A percentile compares a stretch with the other conserved stretches of the same genome.
These are phyloP conservation scores for Periconia digitata DNA, from an alignment of 2,329 filamentous ascomycete species.

Conservation along the genomic window DNA sequence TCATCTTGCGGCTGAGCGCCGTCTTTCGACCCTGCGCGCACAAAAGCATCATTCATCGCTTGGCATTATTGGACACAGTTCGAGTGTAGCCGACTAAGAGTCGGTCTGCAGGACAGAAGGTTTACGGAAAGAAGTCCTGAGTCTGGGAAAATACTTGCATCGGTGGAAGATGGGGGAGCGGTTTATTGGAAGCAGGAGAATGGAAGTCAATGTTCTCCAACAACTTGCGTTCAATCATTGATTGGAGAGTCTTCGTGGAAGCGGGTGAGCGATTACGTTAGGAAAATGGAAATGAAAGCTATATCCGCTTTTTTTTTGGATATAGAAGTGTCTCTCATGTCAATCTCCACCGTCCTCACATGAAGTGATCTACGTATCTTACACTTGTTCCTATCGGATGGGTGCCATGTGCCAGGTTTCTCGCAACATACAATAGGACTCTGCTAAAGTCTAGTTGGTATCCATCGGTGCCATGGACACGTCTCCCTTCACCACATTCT, in stretches of 20 bases:
- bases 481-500: no score
- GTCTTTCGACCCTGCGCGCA: constrained; percentile 39
- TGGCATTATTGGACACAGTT: constrained; percentile 40
- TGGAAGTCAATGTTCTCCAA: constrained; percentile 29
- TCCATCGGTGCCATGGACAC: no score
- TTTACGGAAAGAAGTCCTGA: constrained; percentile 37
- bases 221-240: constrained; percentile 3
- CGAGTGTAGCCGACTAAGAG: constrained; percentile 33
- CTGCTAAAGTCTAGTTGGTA: no score
- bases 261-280: constrained; percentile 6
- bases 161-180: constrained; percentile 36
- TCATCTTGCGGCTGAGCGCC: constrained; percentile 42
- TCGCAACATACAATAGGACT: no score
- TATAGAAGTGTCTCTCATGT: not conserved
- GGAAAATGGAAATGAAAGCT: constrained; percentile 6
- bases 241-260: constrained; percentile 3
- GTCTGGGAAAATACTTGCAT: constrained; percentile 37
- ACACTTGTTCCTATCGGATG: no score
- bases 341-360: not conserved
- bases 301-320: not conserved
- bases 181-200: constrained; percentile 33
- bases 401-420: no score
- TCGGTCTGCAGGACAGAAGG: constrained; percentile 36
- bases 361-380: not conserved
- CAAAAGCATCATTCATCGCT: constrained; percentile 40